Percentiles rank a stretch among this genome's conserved stretches.
Conservation (phyloP, 2,329 filamentous ascomycete species). For the Fusarium duplospermum region DNA sequence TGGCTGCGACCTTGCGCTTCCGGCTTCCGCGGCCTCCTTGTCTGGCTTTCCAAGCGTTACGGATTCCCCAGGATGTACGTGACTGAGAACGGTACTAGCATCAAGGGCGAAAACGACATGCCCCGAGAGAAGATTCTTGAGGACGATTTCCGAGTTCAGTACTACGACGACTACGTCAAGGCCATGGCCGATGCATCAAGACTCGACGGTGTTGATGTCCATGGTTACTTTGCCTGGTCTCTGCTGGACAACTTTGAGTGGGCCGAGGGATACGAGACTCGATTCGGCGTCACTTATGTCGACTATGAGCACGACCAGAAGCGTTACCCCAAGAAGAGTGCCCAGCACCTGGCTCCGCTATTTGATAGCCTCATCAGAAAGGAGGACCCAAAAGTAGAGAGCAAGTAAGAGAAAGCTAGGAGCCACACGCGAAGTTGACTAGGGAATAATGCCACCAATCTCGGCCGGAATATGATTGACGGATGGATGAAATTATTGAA, state of each 20-base stretch:
- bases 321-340: constrained; percentile 86
- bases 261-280: constrained; percentile 90
- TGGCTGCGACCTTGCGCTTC: constrained; percentile 83
- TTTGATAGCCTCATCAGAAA: constrained; percentile 79
- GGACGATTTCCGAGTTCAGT: constrained; percentile 84
- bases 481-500: neutral
- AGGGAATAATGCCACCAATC: constrained; percentile 1
- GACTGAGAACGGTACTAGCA: constrained; percentile 87
- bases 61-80: constrained; percentile 82
- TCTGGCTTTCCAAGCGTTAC: constrained; percentile 83
- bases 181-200: constrained; percentile 80
- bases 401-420: constrained; percentile 20
- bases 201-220: constrained; percentile 81
- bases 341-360: constrained; percentile 74
- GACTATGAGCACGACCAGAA: constrained; percentile 85
- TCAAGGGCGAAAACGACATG: constrained; percentile 86
- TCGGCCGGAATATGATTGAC: constrained; percentile 10
- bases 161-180: constrained; percentile 81
- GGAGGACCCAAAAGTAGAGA: constrained; percentile 43
- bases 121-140: constrained; percentile 76
- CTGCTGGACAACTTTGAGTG: constrained; percentile 93
- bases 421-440: neutral
- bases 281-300: constrained; percentile 86
- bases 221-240: constrained; percentile 87
- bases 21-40: constrained; percentile 81